phyloP scores from a whole-genome alignment of 345 rosid species.

The Camelina sativa region DNA sequence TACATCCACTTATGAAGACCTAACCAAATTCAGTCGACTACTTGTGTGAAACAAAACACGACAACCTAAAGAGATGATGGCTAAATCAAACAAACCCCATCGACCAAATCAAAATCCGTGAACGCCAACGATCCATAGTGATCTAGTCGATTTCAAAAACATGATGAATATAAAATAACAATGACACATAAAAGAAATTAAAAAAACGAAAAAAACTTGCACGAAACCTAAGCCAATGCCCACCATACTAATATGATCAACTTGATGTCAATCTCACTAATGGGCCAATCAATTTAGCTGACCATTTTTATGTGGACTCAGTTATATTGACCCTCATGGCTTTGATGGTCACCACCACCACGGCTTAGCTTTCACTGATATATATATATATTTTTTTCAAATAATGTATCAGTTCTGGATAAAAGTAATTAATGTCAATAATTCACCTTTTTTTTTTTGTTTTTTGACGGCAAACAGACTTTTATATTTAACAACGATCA shows the following conservation, averaged over 20 bases:
- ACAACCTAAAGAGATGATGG: too few species aligned
- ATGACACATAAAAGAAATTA: neutral
- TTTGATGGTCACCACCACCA: constrained; percentile 12
- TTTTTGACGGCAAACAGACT: too few species aligned
- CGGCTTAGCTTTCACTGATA: neutral
- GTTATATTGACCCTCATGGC: neutral
- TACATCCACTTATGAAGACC: too few species aligned
- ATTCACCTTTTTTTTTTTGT: neutral
- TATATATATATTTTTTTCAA: neutral
- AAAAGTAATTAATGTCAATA: neutral
- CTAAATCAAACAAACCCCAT: too few species aligned
- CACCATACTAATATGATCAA: neutral
- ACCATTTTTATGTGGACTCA: neutral
- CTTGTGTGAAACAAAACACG: too few species aligned
- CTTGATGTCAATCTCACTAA: constrained; percentile 9
- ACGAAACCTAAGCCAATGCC: neutral
- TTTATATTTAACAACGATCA: too few species aligned
- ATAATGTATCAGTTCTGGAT: neutral
- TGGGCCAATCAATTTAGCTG: constrained; percentile 16
- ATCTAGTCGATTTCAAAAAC: too few species aligned
- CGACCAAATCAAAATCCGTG: too few species aligned
- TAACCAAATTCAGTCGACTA: too few species aligned
- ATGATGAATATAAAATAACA: too few species aligned
- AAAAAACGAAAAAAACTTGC: neutral
- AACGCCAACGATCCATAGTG: too few species aligned